Percentiles rank a stretch among this genome's conserved stretches.
These are phyloP conservation scores for Saccharomycopsis olivae DNA, from an alignment of 805 yeast genomes.

Conservation along the genomic window DNA sequence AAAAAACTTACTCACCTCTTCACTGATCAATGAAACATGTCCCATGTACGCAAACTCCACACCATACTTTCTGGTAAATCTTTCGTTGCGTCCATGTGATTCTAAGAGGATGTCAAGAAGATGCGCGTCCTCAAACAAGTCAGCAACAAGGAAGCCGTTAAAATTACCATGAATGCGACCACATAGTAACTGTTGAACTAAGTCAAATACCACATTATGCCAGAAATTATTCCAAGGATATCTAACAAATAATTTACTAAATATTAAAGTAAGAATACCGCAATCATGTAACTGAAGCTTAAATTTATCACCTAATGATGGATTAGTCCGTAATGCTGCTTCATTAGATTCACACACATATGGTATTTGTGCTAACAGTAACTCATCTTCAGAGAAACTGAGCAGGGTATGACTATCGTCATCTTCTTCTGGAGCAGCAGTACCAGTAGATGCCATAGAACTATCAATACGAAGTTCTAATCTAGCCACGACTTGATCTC, in stretches of 20 bases:
- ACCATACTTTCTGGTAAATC: constrained; percentile 2
- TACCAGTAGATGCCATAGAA: constrained; percentile 20
- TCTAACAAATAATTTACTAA: constrained; percentile 55
- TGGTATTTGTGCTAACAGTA: constrained; percentile 4
- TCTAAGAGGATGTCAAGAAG: constrained; percentile 11
- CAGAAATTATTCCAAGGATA: constrained; percentile 97
- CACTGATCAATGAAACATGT: constrained; percentile 31
- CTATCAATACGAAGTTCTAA: neutral
- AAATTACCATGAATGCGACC: constrained; percentile 81
- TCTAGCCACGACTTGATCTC: neutral
- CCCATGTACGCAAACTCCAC: constrained; percentile 76
- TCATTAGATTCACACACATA: constrained; percentile 27
- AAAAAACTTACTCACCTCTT: constrained; percentile 15
- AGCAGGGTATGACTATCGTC: neutral
- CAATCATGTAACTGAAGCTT: constrained; percentile 76
- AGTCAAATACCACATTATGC: constrained; percentile 95
- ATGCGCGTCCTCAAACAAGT: constrained; percentile 23
- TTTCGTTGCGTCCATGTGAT: constrained; percentile 8
- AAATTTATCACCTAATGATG: constrained; percentile 79
- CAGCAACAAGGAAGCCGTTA: constrained; percentile 65
- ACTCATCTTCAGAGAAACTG: constrained; percentile 2
- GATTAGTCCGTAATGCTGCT: constrained; percentile 36
- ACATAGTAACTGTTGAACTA: constrained; percentile 87
- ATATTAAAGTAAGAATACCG: constrained; percentile 54
- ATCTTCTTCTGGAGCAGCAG: constrained; percentile 18